Evolutionary conservation across 495 filamentous ascomycete genomes (phyloP), one percentile per base, ranked within the genome.

Genomic region (Tuber melanosporum): DNA sequence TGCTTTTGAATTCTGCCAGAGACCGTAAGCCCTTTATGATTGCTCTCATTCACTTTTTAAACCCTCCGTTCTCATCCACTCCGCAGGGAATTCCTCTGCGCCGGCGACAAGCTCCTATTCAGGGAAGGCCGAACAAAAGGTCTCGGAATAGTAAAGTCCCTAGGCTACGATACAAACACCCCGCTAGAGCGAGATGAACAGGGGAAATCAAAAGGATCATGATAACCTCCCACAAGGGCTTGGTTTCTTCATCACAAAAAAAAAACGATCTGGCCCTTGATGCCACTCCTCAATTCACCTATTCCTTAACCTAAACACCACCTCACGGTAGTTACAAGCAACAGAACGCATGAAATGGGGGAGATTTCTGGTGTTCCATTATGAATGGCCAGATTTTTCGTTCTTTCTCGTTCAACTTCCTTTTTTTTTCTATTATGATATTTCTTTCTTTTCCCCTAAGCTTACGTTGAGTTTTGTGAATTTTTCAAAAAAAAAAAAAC

Each of bases 101-200:
- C 92, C 4, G 95, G 95, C 0, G 95, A 98, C 84, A 88, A 95
- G 44, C 89, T 99, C 46, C 85, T 99, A 45, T 99, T 99, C 86
- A 89, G 95, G 42, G 95, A 99, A 85, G 95, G 95, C 0, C 88
- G 96, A 73, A 99, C 95, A 0, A 98, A 97, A 87, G 95, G 95
- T 0, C 85, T 98, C 8, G 95, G 95, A 0, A 98, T 98, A 79
- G 94, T 99, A 57, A 98, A 96, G 84, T 89, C 89, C 71, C 87
- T 98, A 2, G 95, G 94, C 7, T 98, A 98, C 85, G 94, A 98
- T 84, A 81, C 75, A 26, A 72, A 76, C 26, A 73, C 39, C 19
- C 78, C 78, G 3, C 45, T 80, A 12, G 74, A 79, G 36, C 79
- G 79, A 20, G 78, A 76, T 15, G 47, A 70, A 47, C 76, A 47